A percentile compares a stretch with the other conserved stretches of the same genome.
Conservation (phyloP, 495 filamentous ascomycete genomes). For the Penicillium salamii region DNA sequence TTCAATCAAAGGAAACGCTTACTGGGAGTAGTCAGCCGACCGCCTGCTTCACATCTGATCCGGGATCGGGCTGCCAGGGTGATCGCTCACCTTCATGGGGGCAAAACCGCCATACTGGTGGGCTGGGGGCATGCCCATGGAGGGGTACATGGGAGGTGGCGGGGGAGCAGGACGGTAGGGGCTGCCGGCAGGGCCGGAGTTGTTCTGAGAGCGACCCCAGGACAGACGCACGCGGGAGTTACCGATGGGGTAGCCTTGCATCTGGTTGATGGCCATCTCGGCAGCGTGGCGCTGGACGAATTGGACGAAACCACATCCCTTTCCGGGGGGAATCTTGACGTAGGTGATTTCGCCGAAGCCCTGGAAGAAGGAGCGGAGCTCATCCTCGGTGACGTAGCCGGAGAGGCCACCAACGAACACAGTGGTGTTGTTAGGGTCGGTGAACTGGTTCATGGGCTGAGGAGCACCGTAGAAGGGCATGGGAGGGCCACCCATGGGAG, state of each 20-base stretch:
- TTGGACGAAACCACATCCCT: slow-evolving; percentile 98
- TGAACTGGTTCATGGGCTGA: slow-evolving; percentile 99
- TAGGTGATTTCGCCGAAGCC: slow-evolving; percentile 99
- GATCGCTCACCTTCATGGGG: slow-evolving; percentile 67
- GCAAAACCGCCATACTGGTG: slow-evolving; percentile 73
- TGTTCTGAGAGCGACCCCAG: slow-evolving; percentile 98
- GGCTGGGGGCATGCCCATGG: slow-evolving; percentile 76
- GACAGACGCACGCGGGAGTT: slow-evolving; percentile 97
- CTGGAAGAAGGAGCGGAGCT: slow-evolving; percentile 99
- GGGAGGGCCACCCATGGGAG: slow-evolving; percentile 74
- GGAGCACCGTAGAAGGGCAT: slow-evolving; percentile 79
- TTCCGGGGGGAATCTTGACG: slow-evolving; percentile 99
- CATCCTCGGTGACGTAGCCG: slow-evolving; percentile 98
- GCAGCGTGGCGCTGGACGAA: slow-evolving; percentile 99
- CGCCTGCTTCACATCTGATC: slow-evolving; percentile 32
- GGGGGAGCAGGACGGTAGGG: slow-evolving; percentile 95
- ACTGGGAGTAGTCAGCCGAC: slow-evolving; percentile 37
- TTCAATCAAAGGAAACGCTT: slow-evolving; percentile 48
- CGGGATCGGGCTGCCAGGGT: slow-evolving; percentile 31
- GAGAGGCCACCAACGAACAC: slow-evolving; percentile 98
- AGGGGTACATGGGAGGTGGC: slow-evolving; percentile 80
- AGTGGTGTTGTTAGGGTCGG: slow-evolving; percentile 99
- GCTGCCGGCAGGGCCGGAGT: slow-evolving; percentile 94
- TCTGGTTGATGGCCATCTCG: slow-evolving; percentile 99
- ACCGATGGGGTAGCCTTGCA: slow-evolving; percentile 99